Percentiles rank a stretch among this genome's conserved stretches.
phyloP scores from a whole-genome alignment of 2,329 filamentous ascomycete genomes.

The Penicillium sp. region DNA sequence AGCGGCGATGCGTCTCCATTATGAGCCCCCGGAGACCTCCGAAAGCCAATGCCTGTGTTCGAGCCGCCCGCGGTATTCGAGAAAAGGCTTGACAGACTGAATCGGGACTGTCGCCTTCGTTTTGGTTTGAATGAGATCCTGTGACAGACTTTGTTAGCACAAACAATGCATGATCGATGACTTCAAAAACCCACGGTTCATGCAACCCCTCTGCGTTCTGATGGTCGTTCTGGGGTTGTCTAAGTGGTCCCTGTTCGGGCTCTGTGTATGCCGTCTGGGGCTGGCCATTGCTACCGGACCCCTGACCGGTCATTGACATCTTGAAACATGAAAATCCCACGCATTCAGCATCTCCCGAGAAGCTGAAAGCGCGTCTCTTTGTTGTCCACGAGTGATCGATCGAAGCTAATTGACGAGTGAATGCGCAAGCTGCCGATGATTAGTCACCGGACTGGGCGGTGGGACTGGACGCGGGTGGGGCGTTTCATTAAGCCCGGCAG shows the following conservation, averaged over 20 bases:
- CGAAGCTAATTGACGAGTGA: conserved; percentile 8
- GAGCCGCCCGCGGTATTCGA: conserved; percentile 27
- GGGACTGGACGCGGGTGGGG: conserved; percentile 24
- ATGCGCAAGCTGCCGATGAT: conserved; percentile 24
- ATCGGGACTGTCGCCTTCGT: conserved; percentile 36
- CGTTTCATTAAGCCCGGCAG: conserved; percentile 19
- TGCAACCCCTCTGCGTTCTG: conserved; percentile 27
- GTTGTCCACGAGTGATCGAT: conserved; percentile 7
- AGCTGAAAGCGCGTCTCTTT: conserved; percentile 3
- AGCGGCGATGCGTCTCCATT: conserved; percentile 26
- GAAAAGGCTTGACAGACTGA: conserved; percentile 39
- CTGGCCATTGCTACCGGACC: conserved; percentile 12
- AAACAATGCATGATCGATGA: not conserved
- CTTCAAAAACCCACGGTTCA: conserved; percentile 31
- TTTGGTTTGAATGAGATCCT: conserved; percentile 44
- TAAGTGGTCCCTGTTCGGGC: conserved; percentile 11
- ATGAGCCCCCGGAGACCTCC: conserved; percentile 23
- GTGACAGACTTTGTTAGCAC: conserved; percentile 5
- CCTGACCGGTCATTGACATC: conserved; percentile 22
- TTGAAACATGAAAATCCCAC: conserved; percentile 22
- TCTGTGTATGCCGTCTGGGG: conserved; percentile 10
- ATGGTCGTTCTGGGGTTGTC: conserved; percentile 19
- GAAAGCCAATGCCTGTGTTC: conserved; percentile 21
- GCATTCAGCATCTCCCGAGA: conserved; percentile 15
- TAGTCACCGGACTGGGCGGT: conserved; percentile 28